A percentile compares a stretch with the other conserved stretches of the same genome.
phyloP scores from a whole-genome alignment of 768 basidiomycete species.

The Amylocystis lapponica region DNA sequence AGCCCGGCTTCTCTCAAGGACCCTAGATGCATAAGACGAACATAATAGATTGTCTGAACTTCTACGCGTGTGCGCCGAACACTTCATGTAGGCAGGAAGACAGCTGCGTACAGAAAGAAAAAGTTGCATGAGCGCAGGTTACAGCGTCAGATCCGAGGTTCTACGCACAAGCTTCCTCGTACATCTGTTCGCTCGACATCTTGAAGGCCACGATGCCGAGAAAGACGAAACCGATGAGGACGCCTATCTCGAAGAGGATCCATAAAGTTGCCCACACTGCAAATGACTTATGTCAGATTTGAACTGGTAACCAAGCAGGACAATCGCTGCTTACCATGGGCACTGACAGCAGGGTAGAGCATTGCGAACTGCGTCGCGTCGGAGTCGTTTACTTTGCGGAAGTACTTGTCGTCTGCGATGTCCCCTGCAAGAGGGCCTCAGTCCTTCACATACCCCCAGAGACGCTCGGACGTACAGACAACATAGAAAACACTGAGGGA shows the following conservation, averaged over 20 bases:
- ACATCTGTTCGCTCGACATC: constrained; percentile 56
- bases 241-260: constrained; percentile 73
- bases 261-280: constrained; percentile 83
- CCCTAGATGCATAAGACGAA: too few relatives aligned
- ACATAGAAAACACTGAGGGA: constrained; percentile 70
- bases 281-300: constrained; percentile 1
- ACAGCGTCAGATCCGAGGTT: too few relatives aligned
- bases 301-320: not conserved
- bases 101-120: too few relatives aligned
- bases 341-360: constrained; percentile 61
- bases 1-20: too few relatives aligned
- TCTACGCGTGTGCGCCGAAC: too few relatives aligned
- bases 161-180: constrained; percentile 65
- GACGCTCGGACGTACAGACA: constrained; percentile 54
- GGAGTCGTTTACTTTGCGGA: constrained; percentile 90
- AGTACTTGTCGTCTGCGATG: constrained; percentile 89
- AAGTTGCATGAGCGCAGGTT: too few relatives aligned
- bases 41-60: too few relatives aligned
- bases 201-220: constrained; percentile 84
- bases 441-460: not conserved
- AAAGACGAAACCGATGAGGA: constrained; percentile 72
- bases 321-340: constrained; percentile 52
- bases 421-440: constrained; percentile 55
- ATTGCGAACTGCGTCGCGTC: constrained; percentile 87
- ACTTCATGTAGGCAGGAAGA: too few relatives aligned